Percentiles rank a stretch among this genome's conserved stretches.
Conservation (phyloP, 176 grass and related monocot species). For the Elaeis guineensis region DNA sequence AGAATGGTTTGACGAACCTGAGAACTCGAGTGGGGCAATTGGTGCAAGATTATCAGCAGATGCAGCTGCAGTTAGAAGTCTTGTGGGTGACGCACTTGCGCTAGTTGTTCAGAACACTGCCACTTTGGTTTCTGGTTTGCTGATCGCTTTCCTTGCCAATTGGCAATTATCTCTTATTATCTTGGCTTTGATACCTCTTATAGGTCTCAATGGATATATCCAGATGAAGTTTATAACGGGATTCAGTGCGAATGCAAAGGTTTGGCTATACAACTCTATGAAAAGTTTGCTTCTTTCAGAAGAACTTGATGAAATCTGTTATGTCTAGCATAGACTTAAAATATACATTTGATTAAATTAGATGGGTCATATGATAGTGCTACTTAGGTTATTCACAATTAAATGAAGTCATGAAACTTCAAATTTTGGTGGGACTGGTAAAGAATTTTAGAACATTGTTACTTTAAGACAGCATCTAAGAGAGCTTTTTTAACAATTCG, state of each 20-base stretch:
- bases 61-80: conserved; percentile 70
- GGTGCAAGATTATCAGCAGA: conserved; percentile 76
- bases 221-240: conserved; percentile 86
- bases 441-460: too few species aligned
- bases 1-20: conserved; percentile 77
- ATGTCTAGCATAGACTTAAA: too few species aligned
- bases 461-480: not conserved
- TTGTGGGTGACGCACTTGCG: conserved; percentile 74
- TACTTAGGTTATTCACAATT: too few species aligned
- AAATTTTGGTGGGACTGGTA: too few species aligned
- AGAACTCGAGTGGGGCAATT: conserved; percentile 82
- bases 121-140: conserved; percentile 65
- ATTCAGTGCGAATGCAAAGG: conserved; percentile 91
- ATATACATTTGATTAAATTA: too few species aligned
- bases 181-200: conserved; percentile 76
- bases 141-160: conserved; percentile 75
- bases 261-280: conserved; percentile 1
- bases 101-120: conserved; percentile 78
- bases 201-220: conserved; percentile 83
- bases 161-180: conserved; percentile 82
- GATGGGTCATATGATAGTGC: too few species aligned
- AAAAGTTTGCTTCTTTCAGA: too few species aligned
- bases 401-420: too few species aligned
- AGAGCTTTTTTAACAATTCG: not conserved
- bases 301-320: too few species aligned